These are phyloP conservation scores for Penicillium rolfsii DNA, from an alignment of 2,329 filamentous ascomycete species.

Conservation along the genomic window DNA sequence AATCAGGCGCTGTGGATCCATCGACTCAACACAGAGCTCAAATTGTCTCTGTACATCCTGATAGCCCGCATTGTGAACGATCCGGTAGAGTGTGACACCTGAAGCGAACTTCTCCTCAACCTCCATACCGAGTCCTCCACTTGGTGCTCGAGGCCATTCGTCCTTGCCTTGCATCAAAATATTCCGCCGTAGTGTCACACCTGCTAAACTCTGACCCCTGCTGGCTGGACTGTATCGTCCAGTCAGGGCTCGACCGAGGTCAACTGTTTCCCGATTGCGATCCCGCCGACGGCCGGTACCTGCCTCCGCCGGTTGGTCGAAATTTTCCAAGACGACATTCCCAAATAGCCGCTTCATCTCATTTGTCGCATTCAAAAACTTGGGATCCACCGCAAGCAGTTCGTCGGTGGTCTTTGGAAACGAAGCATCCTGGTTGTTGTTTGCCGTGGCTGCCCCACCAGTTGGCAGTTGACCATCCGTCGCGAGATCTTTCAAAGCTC, in stretches of 20 bases:
- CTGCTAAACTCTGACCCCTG: slow-evolving; percentile 66
- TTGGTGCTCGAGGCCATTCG: slow-evolving; percentile 78
- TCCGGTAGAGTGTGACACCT: slow-evolving; percentile 73
- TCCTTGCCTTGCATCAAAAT: slow-evolving; percentile 85
- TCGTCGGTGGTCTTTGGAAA: slow-evolving; percentile 50
- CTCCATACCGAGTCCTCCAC: slow-evolving; percentile 83
- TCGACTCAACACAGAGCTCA: slow-evolving; percentile 74
- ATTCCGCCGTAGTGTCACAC: slow-evolving; percentile 74
- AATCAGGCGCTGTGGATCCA: slow-evolving; percentile 84
- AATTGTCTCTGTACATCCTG: slow-evolving; percentile 76
- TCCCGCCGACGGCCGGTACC: slow-evolving; percentile 57
- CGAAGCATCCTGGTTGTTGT: slow-evolving; percentile 39
- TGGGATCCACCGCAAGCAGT: slow-evolving; percentile 65
- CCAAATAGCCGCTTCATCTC: slow-evolving; percentile 85
- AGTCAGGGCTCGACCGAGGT: slow-evolving; percentile 59
- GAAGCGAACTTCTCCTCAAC: slow-evolving; percentile 59
- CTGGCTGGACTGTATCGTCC: slow-evolving; percentile 58
- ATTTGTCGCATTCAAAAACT: slow-evolving; percentile 81
- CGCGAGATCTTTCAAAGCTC: slow-evolving; percentile 62
- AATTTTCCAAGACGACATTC: slow-evolving; percentile 62
- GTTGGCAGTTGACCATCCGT: slow-evolving; percentile 41
- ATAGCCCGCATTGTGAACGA: slow-evolving; percentile 75
- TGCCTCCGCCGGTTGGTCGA: slow-evolving; percentile 55
- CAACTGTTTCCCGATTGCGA: slow-evolving; percentile 54
- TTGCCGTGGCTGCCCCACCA: slow-evolving; percentile 36